Base-by-base conservation (phyloP, 192 early-diverging fungal genomes). In the Physocladia obscura region DNA sequence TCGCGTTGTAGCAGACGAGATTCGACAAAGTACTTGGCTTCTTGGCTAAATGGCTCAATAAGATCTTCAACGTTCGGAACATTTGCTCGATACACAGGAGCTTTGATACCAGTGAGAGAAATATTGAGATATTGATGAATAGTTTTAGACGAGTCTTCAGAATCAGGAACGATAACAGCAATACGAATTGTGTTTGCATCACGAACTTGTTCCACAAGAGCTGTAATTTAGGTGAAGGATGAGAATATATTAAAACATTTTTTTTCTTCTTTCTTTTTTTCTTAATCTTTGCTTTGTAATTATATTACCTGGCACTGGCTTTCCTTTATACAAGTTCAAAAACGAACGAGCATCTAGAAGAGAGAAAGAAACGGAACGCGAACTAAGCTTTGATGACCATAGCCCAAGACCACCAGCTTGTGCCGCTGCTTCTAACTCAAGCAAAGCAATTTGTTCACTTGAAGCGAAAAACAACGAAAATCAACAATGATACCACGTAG, bases 21-120 rank as follows among this genome's bases (percentile, higher is more conserved):
- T 71, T 99, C 97, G 29, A 93, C 91, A 82, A 96, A 95, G 77
- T 79, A 93, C 74, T 91, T 93, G 11, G 95, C 93, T 75, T 98
- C 93, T 70, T 96, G 96, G 58, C 90, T 89, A 70, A 88, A 96
- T 21, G 94, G 95, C 78, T 98, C 95, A 34, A 90, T 81, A 15
- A 89, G 50, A 67, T 92, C 89, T 3, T 83, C 81, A 32, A 87
- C 75, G 54, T 86, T 90, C 21, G 92, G 87, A 8, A 90, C 74
- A n/a, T 90, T 90, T 35, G 78, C 81, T 29, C 94, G 86, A 65
- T 90, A 87, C 22, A 85, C 77, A 5, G 94, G 95, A 4, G 90
- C 90, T 73, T 91, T 92, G 67, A 99, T 84, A 6, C 95, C 95
- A 3, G 94, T 90, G 38, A 92, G 70, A 35, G 84, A 81, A 30